phyloP scores from a whole-genome alignment of 1,139 yeast genomes.

The Blastobotrys elegans region DNA sequence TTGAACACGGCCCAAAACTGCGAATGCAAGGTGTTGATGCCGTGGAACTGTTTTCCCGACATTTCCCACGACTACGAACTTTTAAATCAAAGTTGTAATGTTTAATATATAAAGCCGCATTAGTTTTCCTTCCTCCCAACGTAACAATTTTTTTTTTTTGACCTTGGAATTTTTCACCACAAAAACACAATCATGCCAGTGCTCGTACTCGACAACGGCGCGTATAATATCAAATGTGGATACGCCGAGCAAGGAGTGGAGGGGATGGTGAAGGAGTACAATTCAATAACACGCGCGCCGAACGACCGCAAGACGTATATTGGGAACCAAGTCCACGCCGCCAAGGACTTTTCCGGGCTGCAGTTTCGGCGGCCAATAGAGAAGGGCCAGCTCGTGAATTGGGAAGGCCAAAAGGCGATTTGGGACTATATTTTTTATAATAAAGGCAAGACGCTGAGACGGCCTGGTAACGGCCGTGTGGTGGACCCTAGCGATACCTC shows the following conservation, averaged over 20 bases:
- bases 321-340: conserved; percentile 59
- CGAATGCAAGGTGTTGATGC: background rate
- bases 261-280: conserved; percentile 53
- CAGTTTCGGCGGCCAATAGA: conserved; percentile 78
- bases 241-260: conserved; percentile 29
- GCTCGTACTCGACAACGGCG: conserved; percentile 77
- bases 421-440: conserved; percentile 76
- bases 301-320: conserved; percentile 64
- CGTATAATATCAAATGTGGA: conserved; percentile 79
- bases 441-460: conserved; percentile 32
- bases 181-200: conserved; percentile 23
- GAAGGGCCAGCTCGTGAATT: conserved; percentile 76
- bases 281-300: conserved; percentile 67
- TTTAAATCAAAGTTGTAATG: background rate
- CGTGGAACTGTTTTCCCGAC: background rate
- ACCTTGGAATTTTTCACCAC: background rate
- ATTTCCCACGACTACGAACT: background rate
- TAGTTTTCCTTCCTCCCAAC: background rate
- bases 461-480: conserved; percentile 9
- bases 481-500: conserved; percentile 46
- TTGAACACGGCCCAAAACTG: background rate
- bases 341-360: conserved; percentile 73
- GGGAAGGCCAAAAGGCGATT: conserved; percentile 89
- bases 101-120: background rate
- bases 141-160: background rate